phyloP scores from a whole-genome alignment of 140 eudicot species.

The Artemisia princeps region DNA sequence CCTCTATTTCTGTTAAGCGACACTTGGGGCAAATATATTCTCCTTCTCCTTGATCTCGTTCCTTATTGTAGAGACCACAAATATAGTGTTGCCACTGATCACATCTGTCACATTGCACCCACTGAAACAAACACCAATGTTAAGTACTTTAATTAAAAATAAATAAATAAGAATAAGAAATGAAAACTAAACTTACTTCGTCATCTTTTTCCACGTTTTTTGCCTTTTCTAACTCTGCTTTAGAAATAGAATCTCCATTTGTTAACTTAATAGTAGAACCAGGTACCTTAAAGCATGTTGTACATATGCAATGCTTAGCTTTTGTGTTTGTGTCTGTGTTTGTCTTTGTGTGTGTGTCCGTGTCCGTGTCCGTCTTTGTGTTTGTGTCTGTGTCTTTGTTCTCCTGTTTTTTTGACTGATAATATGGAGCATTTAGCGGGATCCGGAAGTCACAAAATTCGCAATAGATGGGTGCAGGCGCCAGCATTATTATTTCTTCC shows the following conservation, averaged over 20 bases:
- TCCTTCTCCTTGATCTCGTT: conserved; percentile 35
- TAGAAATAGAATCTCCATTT: conserved; percentile 38
- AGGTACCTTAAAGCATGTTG: conserved; percentile 35
- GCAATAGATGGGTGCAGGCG: conserved; percentile 54
- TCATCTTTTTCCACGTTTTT: conserved; percentile 23
- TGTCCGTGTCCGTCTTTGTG: neutral
- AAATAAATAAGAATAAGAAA: neutral
- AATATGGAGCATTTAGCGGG: conserved; percentile 35
- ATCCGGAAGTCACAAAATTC: conserved; percentile 40
- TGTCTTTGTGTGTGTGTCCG: neutral
- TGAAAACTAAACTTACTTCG: neutral
- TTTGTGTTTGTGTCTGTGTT: neutral
- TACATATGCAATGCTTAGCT: conserved; percentile 33
- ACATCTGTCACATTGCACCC: conserved; percentile 81
- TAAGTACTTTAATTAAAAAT: neutral
- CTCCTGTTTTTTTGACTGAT: conserved; percentile 20
- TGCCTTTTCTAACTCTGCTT: conserved; percentile 33
- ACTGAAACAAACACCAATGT: conserved; percentile 33
- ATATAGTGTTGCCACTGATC: conserved; percentile 66
- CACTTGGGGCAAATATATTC: conserved; percentile 63
- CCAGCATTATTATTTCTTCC: conserved; percentile 31
- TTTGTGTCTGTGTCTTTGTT: conserved; percentile 1
- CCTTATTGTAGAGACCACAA: conserved; percentile 57
- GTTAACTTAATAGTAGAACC: conserved; percentile 29
- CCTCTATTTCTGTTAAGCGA: conserved; percentile 40